Conservation (phyloP, 192 early-diverging fungal genomes). For the Umbelopsis isabellina region DNA sequence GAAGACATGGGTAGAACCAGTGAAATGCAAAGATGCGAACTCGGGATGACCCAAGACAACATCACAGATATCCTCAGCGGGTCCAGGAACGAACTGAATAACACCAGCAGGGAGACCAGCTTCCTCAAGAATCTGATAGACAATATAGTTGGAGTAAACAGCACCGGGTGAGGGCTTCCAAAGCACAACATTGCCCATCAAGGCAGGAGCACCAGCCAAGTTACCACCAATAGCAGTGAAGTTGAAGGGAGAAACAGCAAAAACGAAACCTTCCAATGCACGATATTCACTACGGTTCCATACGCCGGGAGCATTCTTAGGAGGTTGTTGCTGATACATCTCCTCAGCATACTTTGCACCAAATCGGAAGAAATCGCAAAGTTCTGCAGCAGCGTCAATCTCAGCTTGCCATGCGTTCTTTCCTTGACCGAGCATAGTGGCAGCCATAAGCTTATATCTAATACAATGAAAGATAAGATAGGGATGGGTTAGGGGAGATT, state of each 20-base stretch:
- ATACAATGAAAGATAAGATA: not conserved
- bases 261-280: constrained; percentile 96
- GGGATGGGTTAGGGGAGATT: constrained; percentile 1
- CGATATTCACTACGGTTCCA: constrained; percentile 99
- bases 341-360: constrained; percentile 93
- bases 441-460: constrained; percentile 83
- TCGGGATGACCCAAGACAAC: constrained; percentile 83
- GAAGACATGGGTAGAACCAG: constrained; percentile 92
- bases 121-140: constrained; percentile 89
- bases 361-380: constrained; percentile 94
- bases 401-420: constrained; percentile 99
- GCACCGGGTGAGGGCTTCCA: constrained; percentile 96
- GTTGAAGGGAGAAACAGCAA: constrained; percentile 98
- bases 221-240: constrained; percentile 99
- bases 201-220: constrained; percentile 86
- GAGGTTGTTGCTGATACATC: constrained; percentile 92
- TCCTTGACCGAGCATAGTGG: constrained; percentile 97
- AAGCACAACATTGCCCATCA: constrained; percentile 97
- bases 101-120: constrained; percentile 97
- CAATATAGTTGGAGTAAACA: constrained; percentile 88
- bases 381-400: constrained; percentile 96
- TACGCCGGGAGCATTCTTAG: constrained; percentile 76
- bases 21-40: constrained; percentile 98
- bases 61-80: constrained; percentile 79
- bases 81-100: constrained; percentile 96